phyloP scores from a whole-genome alignment of 257 asterid genomes.

The Ehretia macrophylla region DNA sequence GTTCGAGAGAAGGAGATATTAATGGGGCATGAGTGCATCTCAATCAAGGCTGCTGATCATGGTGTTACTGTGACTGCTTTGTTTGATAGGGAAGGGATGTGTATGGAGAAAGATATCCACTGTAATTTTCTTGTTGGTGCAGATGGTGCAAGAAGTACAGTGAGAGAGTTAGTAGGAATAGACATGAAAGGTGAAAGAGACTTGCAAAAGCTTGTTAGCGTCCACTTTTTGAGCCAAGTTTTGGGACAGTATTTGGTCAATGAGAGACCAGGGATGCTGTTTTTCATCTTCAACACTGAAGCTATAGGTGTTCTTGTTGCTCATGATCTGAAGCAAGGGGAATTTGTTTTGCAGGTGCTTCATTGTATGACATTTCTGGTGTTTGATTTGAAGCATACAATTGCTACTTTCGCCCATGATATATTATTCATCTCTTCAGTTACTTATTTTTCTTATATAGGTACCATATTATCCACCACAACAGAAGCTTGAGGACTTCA shows the following conservation, averaged over 20 bases:
- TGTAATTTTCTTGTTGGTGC: conserved; percentile 78
- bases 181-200: conserved; percentile 73
- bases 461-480: conserved; percentile 97
- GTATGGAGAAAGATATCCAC: conserved; percentile 29
- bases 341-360: conserved; percentile 86
- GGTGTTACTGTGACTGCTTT: conserved; percentile 54
- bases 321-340: conserved; percentile 88
- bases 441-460: conserved; percentile 30
- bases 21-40: conserved; percentile 78
- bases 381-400: not conserved
- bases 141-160: conserved; percentile 87
- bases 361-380: not conserved
- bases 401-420: not conserved
- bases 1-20: conserved; percentile 41
- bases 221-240: conserved; percentile 74
- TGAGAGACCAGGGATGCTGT: conserved; percentile 94
- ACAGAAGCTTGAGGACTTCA: conserved; percentile 76
- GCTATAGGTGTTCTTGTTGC: conserved; percentile 95
- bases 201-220: conserved; percentile 82
- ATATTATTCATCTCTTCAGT: not conserved
- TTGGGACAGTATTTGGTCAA: conserved; percentile 76
- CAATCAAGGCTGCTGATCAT: conserved; percentile 37
- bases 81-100: conserved; percentile 44
- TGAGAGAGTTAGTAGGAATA: conserved; percentile 67
- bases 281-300: conserved; percentile 74